These are phyloP conservation scores for Parafenestella ontariensis DNA, from an alignment of 2,329 filamentous ascomycete species.

Conservation along the genomic window DNA sequence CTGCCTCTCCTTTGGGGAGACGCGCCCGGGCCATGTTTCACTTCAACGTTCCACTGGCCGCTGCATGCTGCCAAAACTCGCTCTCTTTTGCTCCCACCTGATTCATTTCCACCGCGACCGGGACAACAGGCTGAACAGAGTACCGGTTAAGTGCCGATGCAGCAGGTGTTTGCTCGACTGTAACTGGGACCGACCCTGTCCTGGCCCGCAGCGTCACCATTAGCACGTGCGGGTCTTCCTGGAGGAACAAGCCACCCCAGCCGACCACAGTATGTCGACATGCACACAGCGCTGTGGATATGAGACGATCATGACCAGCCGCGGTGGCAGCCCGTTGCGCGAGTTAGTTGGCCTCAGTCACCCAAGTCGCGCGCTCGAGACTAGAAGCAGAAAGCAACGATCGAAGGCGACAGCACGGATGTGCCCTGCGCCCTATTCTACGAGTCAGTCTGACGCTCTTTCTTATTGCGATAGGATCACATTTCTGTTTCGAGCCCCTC, in stretches of 20 bases:
- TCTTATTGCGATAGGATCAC: conserved; percentile 12
- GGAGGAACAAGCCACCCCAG: no score
- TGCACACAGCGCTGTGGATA: neutral
- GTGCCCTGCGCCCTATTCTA: neutral
- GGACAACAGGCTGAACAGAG: conserved; percentile 3
- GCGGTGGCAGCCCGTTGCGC: neutral
- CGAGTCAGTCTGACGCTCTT: conserved; percentile 13
- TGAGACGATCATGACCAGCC: neutral
- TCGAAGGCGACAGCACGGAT: conserved; percentile 2
- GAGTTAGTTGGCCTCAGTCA: neutral
- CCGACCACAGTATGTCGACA: conserved; percentile 4
- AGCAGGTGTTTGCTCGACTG: neutral
- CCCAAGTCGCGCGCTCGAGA: neutral
- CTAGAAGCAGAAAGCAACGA: neutral
- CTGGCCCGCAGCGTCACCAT: neutral
- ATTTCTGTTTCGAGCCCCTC: conserved; percentile 18
- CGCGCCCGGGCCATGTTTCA: neutral
- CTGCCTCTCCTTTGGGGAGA: neutral
- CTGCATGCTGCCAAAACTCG: neutral
- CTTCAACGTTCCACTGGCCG: neutral
- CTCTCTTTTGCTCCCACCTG: neutral
- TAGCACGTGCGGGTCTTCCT: neutral
- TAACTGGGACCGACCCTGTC: neutral
- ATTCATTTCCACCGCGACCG: neutral
- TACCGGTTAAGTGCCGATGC: conserved; percentile 10